Evolutionary conservation across 441 rosid species (phyloP).

Genomic region (Corymbia calophylla): DNA sequence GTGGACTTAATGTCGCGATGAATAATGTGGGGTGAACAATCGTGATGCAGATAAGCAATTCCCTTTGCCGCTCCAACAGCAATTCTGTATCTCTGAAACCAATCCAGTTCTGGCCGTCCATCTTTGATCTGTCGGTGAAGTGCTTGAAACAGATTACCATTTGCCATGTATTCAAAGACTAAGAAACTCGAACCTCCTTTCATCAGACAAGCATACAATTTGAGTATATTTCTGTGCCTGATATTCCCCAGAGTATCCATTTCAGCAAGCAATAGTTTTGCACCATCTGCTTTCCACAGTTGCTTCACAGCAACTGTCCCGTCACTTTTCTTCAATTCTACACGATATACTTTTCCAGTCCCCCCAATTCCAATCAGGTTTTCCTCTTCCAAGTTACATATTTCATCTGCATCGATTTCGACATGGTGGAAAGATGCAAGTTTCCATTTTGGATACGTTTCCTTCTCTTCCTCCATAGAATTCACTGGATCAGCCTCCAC

Average conservation of each 20-base stretch:
- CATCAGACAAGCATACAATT: conserved; percentile 64
- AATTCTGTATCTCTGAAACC: conserved; percentile 61
- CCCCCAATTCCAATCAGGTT: conserved; percentile 76
- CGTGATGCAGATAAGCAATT: conserved; percentile 80
- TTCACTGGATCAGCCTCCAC: conserved; percentile 17
- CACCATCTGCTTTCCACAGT: conserved; percentile 42
- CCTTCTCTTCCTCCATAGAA: conserved; percentile 21
- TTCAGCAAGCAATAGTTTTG: conserved; percentile 53
- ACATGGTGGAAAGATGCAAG: conserved; percentile 58
- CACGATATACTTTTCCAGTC: conserved; percentile 75
- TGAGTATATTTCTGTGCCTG: conserved; percentile 72
- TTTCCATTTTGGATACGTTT: conserved; percentile 38
- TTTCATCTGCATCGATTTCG: conserved; percentile 71
- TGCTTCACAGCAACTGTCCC: conserved; percentile 75
- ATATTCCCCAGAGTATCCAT: conserved; percentile 75
- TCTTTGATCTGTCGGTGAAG: conserved; percentile 49
- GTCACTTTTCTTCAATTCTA: conserved; percentile 58
- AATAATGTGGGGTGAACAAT: conserved; percentile 67
- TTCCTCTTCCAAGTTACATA: conserved; percentile 49
- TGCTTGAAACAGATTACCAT: conserved; percentile 65
- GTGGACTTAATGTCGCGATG: conserved; percentile 87
- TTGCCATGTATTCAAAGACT: conserved; percentile 78
- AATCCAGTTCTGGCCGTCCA: conserved; percentile 48
- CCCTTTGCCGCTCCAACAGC: conserved; percentile 84
- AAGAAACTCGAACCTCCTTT: conserved; percentile 55